A percentile compares a stretch with the other conserved stretches of the same genome.
Evolutionary conservation across 805 yeast genomes (phyloP).

Genomic region (Pichia phayaonensis): DNA sequence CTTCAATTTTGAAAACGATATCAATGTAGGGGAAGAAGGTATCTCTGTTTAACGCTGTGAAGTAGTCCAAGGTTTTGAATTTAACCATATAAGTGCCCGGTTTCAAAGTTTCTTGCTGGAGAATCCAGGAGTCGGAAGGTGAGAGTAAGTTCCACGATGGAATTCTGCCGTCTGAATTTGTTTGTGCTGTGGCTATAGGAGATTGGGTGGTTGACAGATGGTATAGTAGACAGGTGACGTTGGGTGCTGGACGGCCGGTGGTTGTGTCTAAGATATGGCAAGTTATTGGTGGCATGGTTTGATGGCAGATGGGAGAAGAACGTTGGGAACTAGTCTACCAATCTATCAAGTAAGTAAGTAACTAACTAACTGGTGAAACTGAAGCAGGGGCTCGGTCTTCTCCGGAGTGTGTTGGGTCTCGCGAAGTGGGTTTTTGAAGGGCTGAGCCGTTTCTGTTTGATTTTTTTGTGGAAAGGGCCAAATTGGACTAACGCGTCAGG

Average conservation of each 20-base stretch:
- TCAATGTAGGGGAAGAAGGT: slow-evolving; percentile 89
- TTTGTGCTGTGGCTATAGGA: slow-evolving; percentile 54
- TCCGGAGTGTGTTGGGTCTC: too few relatives aligned
- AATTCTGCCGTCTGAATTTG: slow-evolving; percentile 79
- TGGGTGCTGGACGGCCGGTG: slow-evolving; percentile 70
- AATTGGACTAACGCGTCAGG: too few relatives aligned
- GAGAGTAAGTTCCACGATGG: slow-evolving; percentile 45
- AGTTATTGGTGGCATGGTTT: slow-evolving; percentile 50
- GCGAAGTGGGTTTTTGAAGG: too few relatives aligned
- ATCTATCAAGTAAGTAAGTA: too few relatives aligned
- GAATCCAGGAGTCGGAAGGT: slow-evolving; percentile 33
- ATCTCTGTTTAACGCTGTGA: slow-evolving; percentile 30
- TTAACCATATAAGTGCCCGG: slow-evolving; percentile 71
- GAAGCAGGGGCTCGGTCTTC: too few relatives aligned
- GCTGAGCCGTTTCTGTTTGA: too few relatives aligned
- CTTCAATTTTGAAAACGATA: slow-evolving; percentile 58
- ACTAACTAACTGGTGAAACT: too few relatives aligned
- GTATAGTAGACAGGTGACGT: slow-evolving; percentile 62
- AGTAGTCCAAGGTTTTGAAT: slow-evolving; percentile 69
- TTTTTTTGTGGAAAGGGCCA: too few relatives aligned
- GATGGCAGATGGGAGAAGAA: too few relatives aligned
- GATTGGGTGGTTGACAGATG: slow-evolving; percentile 21
- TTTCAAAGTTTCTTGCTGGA: slow-evolving; percentile 20
- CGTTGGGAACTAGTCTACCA: too few relatives aligned
- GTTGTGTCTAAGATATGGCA: slow-evolving; percentile 88